These are phyloP conservation scores for Leccinum longicurvipes DNA, from an alignment of 768 basidiomycete genomes.

Conservation along the genomic window DNA sequence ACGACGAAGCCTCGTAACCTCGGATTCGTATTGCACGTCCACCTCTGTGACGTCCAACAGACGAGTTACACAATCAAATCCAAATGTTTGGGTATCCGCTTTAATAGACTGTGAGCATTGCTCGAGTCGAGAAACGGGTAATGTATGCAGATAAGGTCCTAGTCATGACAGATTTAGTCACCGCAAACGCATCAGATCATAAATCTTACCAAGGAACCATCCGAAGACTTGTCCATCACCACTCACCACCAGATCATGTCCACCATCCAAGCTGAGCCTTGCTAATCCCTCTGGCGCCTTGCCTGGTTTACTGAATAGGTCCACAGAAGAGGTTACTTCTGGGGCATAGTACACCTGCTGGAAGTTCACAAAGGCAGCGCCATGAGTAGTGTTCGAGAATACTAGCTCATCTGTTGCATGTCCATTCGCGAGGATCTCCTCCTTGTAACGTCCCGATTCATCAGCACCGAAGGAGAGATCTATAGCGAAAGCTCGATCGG, in stretches of 20 bases:
- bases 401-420: conserved; percentile 56
- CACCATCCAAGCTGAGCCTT: conserved; percentile 68
- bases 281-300: conserved; percentile 60
- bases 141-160: conserved; percentile 41
- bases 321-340: conserved; percentile 39
- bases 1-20: conserved; percentile 54
- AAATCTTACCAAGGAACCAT: conserved; percentile 65
- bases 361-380: conserved; percentile 66
- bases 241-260: conserved; percentile 65
- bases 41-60: conserved; percentile 59
- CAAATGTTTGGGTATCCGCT: conserved; percentile 52
- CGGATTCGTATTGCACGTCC: conserved; percentile 56
- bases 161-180: not conserved
- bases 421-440: conserved; percentile 50
- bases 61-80: conserved; percentile 56
- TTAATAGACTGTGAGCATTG: conserved; percentile 48
- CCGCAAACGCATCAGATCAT: not conserved
- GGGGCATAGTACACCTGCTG: conserved; percentile 62
- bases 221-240: conserved; percentile 62
- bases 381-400: conserved; percentile 38
- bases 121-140: conserved; percentile 52
- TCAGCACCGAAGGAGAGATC: conserved; percentile 47
- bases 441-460: conserved; percentile 45
- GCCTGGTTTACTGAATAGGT: conserved; percentile 68
- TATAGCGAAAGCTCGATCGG: conserved; percentile 45